phyloP scores from a whole-genome alignment of 2,329 filamentous ascomycete genomes.

The Phialophora macrospora region DNA sequence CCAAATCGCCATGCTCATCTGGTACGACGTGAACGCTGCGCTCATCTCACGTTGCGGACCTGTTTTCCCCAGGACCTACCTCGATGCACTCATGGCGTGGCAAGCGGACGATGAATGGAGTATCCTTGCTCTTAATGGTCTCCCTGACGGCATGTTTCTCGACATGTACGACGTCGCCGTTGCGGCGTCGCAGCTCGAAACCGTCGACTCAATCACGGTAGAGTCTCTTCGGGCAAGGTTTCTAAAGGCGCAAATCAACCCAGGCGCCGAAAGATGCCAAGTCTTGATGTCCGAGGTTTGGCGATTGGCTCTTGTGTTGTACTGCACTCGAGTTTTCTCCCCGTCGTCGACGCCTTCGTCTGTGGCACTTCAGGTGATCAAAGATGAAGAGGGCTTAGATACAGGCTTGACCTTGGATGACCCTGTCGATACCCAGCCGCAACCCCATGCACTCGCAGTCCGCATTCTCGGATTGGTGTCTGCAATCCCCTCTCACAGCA shows the following conservation, averaged over 20 bases:
- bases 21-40: slow-evolving; percentile 33
- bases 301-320: slow-evolving; percentile 27
- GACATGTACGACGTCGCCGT: slow-evolving; percentile 32
- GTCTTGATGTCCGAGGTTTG: slow-evolving; percentile 27
- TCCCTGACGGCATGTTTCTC: slow-evolving; percentile 34
- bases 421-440: not conserved
- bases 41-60: slow-evolving; percentile 32
- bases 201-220: slow-evolving; percentile 2
- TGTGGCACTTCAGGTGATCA: not conserved
- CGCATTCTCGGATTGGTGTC: slow-evolving; percentile 24
- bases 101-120: slow-evolving; percentile 36
- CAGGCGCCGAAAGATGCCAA: slow-evolving; percentile 14
- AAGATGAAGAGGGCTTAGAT: not conserved
- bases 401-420: not conserved
- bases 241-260: slow-evolving; percentile 7
- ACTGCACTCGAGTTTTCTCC: slow-evolving; percentile 24
- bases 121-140: slow-evolving; percentile 34
- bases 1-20: slow-evolving; percentile 36
- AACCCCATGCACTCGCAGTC: slow-evolving; percentile 24
- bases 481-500: slow-evolving; percentile 27
- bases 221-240: slow-evolving; percentile 23
- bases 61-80: slow-evolving; percentile 29
- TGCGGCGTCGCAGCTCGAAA: slow-evolving; percentile 21
- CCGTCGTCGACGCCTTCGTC: not conserved
- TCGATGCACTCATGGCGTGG: slow-evolving; percentile 32